Evolutionary conservation across 352 stramenopile species (phyloP).

Genomic region (Globisporangium barbulae): DNA sequence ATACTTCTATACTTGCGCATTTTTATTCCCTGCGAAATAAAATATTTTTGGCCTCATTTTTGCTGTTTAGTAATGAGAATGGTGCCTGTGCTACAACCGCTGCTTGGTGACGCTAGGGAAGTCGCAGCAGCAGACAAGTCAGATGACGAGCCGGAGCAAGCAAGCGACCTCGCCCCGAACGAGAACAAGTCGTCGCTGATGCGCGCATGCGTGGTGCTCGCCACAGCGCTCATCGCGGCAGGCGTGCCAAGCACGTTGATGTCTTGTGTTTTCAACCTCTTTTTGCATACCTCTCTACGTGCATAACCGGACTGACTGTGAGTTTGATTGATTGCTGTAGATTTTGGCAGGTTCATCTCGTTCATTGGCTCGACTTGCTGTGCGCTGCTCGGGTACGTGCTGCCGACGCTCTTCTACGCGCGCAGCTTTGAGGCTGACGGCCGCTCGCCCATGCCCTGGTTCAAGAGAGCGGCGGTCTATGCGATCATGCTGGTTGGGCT

Average conservation of each 20-base stretch:
- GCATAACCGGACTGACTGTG: neutral
- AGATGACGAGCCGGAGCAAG: neutral
- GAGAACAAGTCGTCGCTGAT: conserved; percentile 37
- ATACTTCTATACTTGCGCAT: neutral
- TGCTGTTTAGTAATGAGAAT: conserved; percentile 5
- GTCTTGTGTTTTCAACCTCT: neutral
- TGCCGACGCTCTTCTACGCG: conserved; percentile 86
- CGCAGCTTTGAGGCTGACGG: conserved; percentile 49
- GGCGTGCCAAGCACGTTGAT: conserved; percentile 51
- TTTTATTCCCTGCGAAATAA: neutral
- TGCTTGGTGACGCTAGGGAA: conserved; percentile 28
- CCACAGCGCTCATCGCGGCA: conserved; percentile 77
- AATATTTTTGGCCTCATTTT: neutral
- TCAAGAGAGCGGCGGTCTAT: conserved; percentile 31
- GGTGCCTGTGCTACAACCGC: conserved; percentile 38
- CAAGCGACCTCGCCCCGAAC: neutral
- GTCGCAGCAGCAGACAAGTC: neutral
- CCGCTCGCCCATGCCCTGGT: conserved; percentile 15
- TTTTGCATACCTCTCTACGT: neutral
- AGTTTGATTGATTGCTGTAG: conserved; percentile 21
- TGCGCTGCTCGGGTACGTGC: conserved; percentile 86
- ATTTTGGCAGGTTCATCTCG: conserved; percentile 91
- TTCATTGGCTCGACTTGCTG: conserved; percentile 91
- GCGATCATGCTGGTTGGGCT: conserved; percentile 35
- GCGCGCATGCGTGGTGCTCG: conserved; percentile 60